Evolutionary conservation across 345 rosid genomes (phyloP), one percentile per base, ranked within the genome.

Genomic region (Pseudoturritis turrita): DNA sequence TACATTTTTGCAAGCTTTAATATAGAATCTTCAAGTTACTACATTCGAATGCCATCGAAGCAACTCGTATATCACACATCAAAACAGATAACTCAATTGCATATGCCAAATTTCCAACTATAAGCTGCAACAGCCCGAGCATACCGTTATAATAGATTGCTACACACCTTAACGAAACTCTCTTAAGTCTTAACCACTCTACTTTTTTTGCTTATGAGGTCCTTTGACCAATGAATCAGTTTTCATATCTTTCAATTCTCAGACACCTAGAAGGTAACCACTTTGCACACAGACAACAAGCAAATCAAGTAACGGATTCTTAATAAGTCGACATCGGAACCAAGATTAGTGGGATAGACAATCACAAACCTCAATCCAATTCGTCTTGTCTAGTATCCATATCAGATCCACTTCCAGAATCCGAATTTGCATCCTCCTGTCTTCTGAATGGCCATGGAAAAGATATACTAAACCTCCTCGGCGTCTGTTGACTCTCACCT

Each of bases 401-500:
- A 76, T 75, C 80, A n/a, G 82, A 54, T 3, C 72, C 75, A 71
- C 81, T 83, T 4, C 75, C 65, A 51, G 74, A 75, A 25, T 62
- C 69, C 47, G 74, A 61, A 64, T 56, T 29, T 3, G 17, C 66
- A 64, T 57, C 66, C 0, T 26, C 66, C 0, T 19, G 39, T 49
- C 67, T 56, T 57, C 81, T 70, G 49, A 82, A 84, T 1, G 81
- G 79, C 93, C 87, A 86, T 2, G 90, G 90, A 76, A 88, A 65
- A 0, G 88, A 79, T 50, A 88, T 82, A 59, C 84, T 82, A 74
- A 86, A 79, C 71, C 88, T 82, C 66, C 87, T 82, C 2, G 73
- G 80, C 13, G 77, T 75, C 75, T 56, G 72, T 25, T 84, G 59
- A 18, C 46, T 67, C 75, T 74, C 87, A 49, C 65, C 77, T 2